Evolutionary conservation across 441 rosid species (phyloP).

Genomic region (Pelargonium citronellum): DNA sequence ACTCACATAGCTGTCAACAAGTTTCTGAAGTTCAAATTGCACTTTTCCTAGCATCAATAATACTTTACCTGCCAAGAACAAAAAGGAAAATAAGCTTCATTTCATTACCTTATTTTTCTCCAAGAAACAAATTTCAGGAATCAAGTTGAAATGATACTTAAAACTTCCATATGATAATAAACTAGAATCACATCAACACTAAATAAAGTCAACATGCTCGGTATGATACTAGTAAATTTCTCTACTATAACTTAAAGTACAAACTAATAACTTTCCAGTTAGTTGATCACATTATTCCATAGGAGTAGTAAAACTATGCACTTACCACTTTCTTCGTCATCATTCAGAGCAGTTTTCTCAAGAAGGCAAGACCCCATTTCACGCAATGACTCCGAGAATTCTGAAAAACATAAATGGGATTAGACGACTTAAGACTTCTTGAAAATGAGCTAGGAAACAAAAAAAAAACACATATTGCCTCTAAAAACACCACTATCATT

Average conservation of each 20-base stretch:
- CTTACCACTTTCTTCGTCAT: slow-evolving; percentile 76
- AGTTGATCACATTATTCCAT: background rate
- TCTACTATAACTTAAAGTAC: background rate
- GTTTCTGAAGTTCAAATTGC: slow-evolving; percentile 59
- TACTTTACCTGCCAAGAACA: slow-evolving; percentile 46
- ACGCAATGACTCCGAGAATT: slow-evolving; percentile 61
- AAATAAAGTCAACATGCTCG: background rate
- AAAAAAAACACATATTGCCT: background rate
- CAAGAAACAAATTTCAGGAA: too few relatives aligned
- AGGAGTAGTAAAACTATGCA: slow-evolving; percentile 2
- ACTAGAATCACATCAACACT: background rate
- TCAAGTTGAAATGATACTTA: background rate
- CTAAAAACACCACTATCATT: slow-evolving; percentile 1
- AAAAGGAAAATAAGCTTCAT: background rate
- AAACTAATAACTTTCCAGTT: background rate
- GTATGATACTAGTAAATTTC: background rate
- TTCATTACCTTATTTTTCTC: background rate
- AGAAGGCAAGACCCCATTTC: slow-evolving; percentile 68
- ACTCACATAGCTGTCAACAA: slow-evolving; percentile 64
- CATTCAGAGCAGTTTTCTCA: slow-evolving; percentile 54
- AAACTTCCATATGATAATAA: background rate
- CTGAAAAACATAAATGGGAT: slow-evolving; percentile 37
- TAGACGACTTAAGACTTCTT: slow-evolving; percentile 7
- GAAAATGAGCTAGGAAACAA: background rate
- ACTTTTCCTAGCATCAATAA: slow-evolving; percentile 66